Conservation (phyloP, 768 basidiomycete species). For the Amylocystis lapponica region DNA sequence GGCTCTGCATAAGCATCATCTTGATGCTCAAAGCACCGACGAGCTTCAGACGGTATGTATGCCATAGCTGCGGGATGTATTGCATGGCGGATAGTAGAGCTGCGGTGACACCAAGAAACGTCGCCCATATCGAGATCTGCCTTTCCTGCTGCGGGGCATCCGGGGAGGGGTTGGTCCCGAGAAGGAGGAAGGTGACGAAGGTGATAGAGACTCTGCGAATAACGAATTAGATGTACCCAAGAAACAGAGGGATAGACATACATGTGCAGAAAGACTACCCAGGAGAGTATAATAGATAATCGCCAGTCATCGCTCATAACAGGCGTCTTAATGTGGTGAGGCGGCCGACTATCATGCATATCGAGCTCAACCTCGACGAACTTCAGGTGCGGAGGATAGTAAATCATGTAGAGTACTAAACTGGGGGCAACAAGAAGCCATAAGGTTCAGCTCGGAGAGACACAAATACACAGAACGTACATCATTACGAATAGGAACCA, state of each 20-base stretch:
- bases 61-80: slow-evolving; percentile 81
- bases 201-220: slow-evolving; percentile 44
- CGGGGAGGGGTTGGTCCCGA: slow-evolving; percentile 38
- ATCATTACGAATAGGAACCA: slow-evolving; percentile 83
- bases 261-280: slow-evolving; percentile 71
- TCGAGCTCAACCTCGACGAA: slow-evolving; percentile 44
- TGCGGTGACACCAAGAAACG: slow-evolving; percentile 79
- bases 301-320: slow-evolving; percentile 67
- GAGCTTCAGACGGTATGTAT: slow-evolving; percentile 72
- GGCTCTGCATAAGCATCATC: slow-evolving; percentile 94
- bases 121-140: slow-evolving; percentile 62
- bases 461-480: slow-evolving; percentile 41
- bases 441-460: neutral
- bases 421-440: slow-evolving; percentile 34
- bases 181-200: slow-evolving; percentile 58
- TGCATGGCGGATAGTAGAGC: slow-evolving; percentile 76
- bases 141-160: slow-evolving; percentile 31
- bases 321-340: slow-evolving; percentile 40
- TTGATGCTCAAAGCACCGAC: slow-evolving; percentile 92
- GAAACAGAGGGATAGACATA: slow-evolving; percentile 30
- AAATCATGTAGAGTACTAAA: slow-evolving; percentile 84
- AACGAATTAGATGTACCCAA: neutral
- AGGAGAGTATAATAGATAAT: slow-evolving; percentile 68
- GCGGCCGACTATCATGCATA: slow-evolving; percentile 35
- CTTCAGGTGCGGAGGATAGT: slow-evolving; percentile 85